These are phyloP conservation scores for Nakazawaea ernobii DNA, from an alignment of 805 yeast genomes.

Conservation along the genomic window DNA sequence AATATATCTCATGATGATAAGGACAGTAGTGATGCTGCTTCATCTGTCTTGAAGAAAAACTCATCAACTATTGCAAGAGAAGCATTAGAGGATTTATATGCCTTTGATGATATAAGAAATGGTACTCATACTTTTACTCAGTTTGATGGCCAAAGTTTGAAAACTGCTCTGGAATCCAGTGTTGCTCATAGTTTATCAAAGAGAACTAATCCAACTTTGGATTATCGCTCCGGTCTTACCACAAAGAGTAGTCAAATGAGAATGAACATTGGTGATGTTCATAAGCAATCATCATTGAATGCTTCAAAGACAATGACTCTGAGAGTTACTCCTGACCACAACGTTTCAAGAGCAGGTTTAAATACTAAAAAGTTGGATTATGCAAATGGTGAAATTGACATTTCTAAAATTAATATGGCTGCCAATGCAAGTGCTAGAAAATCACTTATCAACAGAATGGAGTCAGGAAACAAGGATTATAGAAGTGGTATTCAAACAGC, in stretches of 20 bases:
- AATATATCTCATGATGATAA: conserved; percentile 21
- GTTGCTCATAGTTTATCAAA: conserved; percentile 9
- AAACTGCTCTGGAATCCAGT: conserved; percentile 11
- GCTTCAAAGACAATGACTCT: conserved; percentile 39
- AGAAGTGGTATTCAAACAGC: conserved; percentile 36
- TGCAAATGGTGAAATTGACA: conserved; percentile 41
- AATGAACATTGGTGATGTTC: conserved; percentile 23
- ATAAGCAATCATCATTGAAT: conserved; percentile 27
- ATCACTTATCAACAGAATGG: conserved; percentile 22
- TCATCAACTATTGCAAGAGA: conserved; percentile 26
- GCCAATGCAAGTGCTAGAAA: conserved; percentile 37
- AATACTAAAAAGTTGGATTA: conserved; percentile 22
- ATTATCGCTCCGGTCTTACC: conserved; percentile 21
- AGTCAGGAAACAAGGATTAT: conserved; percentile 20
- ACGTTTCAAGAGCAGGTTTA: conserved; percentile 26
- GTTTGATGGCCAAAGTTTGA: conserved; percentile 16
- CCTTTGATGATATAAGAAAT: conserved; percentile 36
- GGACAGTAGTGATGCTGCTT: conserved; percentile 29
- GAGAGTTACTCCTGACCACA: conserved; percentile 35
- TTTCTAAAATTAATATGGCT: conserved; percentile 43
- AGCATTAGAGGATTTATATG: conserved; percentile 34
- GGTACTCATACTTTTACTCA: conserved; percentile 29
- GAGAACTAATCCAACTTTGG: conserved; percentile 11
- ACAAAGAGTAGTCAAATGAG: conserved; percentile 24
- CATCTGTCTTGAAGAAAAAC: conserved; percentile 28